Evolutionary conservation across 306 rosid species (phyloP).

Genomic region (Amphicarpaea edgeworthii): DNA sequence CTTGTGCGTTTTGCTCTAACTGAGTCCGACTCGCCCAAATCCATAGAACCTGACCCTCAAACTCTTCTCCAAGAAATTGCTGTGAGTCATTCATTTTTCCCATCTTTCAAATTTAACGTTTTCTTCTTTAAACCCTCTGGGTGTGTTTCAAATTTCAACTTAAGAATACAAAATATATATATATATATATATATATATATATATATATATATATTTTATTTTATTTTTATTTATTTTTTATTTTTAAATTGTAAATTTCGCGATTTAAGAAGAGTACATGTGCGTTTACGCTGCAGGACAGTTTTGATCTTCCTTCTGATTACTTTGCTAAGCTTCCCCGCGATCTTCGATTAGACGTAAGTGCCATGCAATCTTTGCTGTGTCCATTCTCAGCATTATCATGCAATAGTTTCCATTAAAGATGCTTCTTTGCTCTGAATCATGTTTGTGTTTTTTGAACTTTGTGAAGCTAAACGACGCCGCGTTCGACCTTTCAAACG

Average conservation of each 20-base stretch:
- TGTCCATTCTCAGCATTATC: neutral
- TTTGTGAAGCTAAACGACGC: constrained; percentile 84
- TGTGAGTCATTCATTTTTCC: constrained; percentile 52
- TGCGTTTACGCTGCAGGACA: constrained; percentile 55
- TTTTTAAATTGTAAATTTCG: neutral
- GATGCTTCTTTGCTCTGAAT: constrained; percentile 15
- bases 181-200: no score
- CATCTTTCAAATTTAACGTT: constrained; percentile 7
- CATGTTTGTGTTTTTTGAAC: constrained; percentile 28
- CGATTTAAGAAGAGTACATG: neutral
- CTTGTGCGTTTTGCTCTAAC: constrained; percentile 66
- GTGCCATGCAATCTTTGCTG: constrained; percentile 34
- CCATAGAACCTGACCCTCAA: constrained; percentile 61
- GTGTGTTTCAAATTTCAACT: neutral
- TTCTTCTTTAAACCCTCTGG: neutral
- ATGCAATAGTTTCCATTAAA: constrained; percentile 1
- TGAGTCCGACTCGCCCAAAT: constrained; percentile 73
- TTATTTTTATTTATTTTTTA: neutral
- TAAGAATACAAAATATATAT: neutral
- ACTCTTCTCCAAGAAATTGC: constrained; percentile 71
- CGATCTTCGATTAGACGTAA: constrained; percentile 91
- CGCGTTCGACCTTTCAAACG: constrained; percentile 92
- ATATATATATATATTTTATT: no score
- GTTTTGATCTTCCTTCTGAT: constrained; percentile 86
- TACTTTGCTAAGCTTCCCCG: constrained; percentile 78